Base-by-base conservation (phyloP, 2,329 filamentous ascomycete species). In the Macrophomina tecta region DNA sequence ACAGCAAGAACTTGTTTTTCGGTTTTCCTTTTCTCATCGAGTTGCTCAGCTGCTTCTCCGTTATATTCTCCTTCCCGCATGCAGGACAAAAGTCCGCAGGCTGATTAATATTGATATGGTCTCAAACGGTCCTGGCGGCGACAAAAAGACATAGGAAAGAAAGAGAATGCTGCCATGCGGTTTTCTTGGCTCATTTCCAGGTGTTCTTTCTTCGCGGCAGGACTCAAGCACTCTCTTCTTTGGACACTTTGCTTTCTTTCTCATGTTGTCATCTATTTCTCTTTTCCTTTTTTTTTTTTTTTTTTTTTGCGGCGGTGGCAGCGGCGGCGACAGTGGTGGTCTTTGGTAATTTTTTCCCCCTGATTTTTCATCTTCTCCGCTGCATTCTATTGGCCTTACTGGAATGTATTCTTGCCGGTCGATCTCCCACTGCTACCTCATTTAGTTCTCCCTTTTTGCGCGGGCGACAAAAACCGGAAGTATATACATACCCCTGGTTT, bases 401-500 rank as follows among this genome's bases (percentile, higher is more conserved):
- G 58, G 30, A 46, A 34, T 30, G 30, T 38, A 18, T 16, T 34
- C 38, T 62, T 62, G 58, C 42, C 36, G 45, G 42, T 62, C 58
- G 45, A 51, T 62, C 46, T 23, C 28, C 45, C 18, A 18, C 45
- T 46, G 9, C 16, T 38, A 49, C 18, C 30, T 36, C 45, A 2
- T 49, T 36, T 16, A 12, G 14, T 38, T 62, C 45, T 40, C 42
- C 36, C 36, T 38, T 42, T 60, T 62, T 62, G 58, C 58, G 58
- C 58, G 58, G 58, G 58, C 58, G 58, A 49, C 58, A 62, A 55
- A 23, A 62, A 38, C 32, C 51, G 58, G 58, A 36, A 62, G 32
- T 61, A 18, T 48, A 49, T 49, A 23, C 30, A 48, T 49, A 62
- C 58, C 45, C 45, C 28, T 38, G 23, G 23, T 23, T 23, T 23